Conservation (phyloP, 2,329 filamentous ascomycete species). For the Orbilia ellipsospora region DNA sequence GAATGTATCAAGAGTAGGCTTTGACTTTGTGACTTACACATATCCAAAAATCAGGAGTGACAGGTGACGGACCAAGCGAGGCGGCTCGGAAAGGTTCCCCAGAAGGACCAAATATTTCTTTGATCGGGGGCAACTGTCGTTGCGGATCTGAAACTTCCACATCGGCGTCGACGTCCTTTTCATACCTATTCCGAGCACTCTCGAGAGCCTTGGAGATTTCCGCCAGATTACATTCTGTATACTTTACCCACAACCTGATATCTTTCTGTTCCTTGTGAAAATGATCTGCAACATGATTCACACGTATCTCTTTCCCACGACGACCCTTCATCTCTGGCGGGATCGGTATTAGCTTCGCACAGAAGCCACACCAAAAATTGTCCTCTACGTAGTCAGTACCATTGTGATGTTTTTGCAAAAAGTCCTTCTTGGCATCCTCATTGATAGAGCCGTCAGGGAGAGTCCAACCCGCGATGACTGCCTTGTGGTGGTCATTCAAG, state of each 20-base stretch:
- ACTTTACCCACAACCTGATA: slow-evolving; percentile 49
- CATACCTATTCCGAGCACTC: slow-evolving; percentile 14
- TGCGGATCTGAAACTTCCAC: slow-evolving; percentile 28
- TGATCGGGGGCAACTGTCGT: slow-evolving; percentile 35
- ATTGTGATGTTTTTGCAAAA: slow-evolving; percentile 69
- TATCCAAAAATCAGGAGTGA: slow-evolving; percentile 43
- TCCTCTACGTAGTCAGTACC: slow-evolving; percentile 71
- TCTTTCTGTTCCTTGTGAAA: slow-evolving; percentile 62
- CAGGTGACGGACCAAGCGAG: slow-evolving; percentile 20
- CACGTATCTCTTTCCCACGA: slow-evolving; percentile 66
- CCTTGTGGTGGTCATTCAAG: slow-evolving; percentile 67
- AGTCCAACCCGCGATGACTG: slow-evolving; percentile 26
- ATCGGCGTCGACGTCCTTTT: slow-evolving; percentile 31
- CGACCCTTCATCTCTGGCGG: slow-evolving; percentile 69
- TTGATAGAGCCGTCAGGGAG: slow-evolving; percentile 58
- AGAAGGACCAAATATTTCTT: slow-evolving; percentile 44
- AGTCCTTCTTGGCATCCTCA: slow-evolving; percentile 62
- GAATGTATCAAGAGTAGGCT: not conserved
- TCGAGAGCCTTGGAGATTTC: slow-evolving; percentile 31
- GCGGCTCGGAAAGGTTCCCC: slow-evolving; percentile 31
- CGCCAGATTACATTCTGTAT: slow-evolving; percentile 30
- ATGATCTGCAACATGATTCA: slow-evolving; percentile 81
- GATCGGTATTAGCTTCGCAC: slow-evolving; percentile 69
- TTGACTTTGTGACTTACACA: slow-evolving; percentile 32
- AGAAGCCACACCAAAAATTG: slow-evolving; percentile 91